Evolutionary conservation across 2,329 filamentous ascomycete species (phyloP), one percentile per base, ranked within the genome.

Genomic region (Rutstroemia sydowiana): DNA sequence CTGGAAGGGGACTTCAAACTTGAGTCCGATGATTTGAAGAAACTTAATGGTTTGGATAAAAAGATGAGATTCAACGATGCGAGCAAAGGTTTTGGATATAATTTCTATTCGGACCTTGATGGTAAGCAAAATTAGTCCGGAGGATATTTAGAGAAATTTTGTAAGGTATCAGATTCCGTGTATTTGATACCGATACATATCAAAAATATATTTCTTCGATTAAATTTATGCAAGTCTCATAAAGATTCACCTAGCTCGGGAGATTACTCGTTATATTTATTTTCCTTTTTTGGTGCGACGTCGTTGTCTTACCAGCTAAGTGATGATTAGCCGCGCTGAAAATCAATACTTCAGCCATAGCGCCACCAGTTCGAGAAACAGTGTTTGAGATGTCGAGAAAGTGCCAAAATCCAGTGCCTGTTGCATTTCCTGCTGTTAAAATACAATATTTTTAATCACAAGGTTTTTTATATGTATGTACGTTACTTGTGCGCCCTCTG

Each of bases 41-140:
- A 74, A 67, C 76, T 66, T 45, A 56, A 53, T 44, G 42, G 45
- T 14, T 69, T 84, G 18, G 79, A 85, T 62, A 80, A 76, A 68
- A 82, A 82, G 66, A 42, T 81, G 57, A 69, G 81, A 39, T 83
- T 84, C 62, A 84, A 83, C 51, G 79, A 84, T 62, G 73, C 78
- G 4, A 76, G 72, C 40, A 68, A 62, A 6, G 69, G 67, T 20
- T 84, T 84, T 68, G 74, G 77, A 3, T 79, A 75, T 65, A 68
- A 78, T 7, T 81, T 82, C 58, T 84, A 79, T 57, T 59, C 63
- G 1, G 79, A 81, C 64, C 60, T 84, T 51, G 81, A 84, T 48
- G 79, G 79, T 3, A 79, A 79, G 65, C 63, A 70, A 56, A 64
- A 63, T 21, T 28, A 34, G 16, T 23, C 7, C 3, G 10, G 5